Evolutionary conservation across 345 rosid genomes (phyloP), one percentile per base, ranked within the genome.

Genomic region (Conringia planisiliqua): DNA sequence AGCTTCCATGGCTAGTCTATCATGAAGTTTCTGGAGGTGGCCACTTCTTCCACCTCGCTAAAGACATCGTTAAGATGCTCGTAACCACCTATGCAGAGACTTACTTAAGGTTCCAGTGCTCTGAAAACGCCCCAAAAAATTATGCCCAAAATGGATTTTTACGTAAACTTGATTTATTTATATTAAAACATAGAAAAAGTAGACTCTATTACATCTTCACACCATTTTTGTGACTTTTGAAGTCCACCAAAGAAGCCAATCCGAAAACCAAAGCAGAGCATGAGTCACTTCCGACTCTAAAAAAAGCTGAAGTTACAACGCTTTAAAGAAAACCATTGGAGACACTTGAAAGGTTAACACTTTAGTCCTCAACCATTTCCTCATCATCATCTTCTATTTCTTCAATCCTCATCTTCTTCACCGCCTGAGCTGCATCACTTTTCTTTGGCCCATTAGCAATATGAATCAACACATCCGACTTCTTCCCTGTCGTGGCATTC

Each of bases 331-430:
- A 24, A 42, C 55, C 56, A 8, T 10, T 55, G 54, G 10, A 42
- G 11, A 40, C 44, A 10, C 27, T 59, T 18, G 0, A 18, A 18
- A 59, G 12, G 27, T 10, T 0, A 32, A 57, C 5, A 59, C 44
- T 59, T 33, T 3, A 86, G 10, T 70, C 68, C 24, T 79, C 79
- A 10, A 83, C 82, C 73, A 81, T 75, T 36, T 83, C 90, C 62
- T 86, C 91, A 4, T 90, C 92, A 8, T 87, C 95, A 3, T 85
- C 95, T 0, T 79, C 89, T 0, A 88, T 68, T 57, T 94, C 93
- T 42, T 92, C 92, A 0, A 95, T 86, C 83, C 74, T 90, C 98
- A 91, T 88, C 87, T 89, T 95, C 88, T 92, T 95, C 70, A 92
- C 99, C 0, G 87, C 87, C 73, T 95, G 89, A 7, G 89, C 86